Base-by-base conservation (phyloP, 148 eudicot genomes). In the Persicaria tinctoria region DNA sequence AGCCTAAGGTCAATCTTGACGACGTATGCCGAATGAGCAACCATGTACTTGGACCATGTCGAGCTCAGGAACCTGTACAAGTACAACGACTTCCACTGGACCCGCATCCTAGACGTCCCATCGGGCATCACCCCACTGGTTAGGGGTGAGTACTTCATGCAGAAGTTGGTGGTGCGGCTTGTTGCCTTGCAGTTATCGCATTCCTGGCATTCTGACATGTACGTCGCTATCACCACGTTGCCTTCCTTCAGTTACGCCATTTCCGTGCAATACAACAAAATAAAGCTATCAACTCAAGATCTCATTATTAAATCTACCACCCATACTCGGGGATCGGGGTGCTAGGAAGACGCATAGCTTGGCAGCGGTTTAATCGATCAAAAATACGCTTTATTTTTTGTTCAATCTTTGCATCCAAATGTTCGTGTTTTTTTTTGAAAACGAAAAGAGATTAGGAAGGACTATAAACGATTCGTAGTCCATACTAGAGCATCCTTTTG, bases 41-140 rank as follows among this genome's bases (percentile, higher is more conserved):
- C 88, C 0, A 74, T 78, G 78, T 85, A 87, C 27, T 87, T 85
- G 0, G 86, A 85, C 82, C 84, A 87, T 1, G 90, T 87, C 70
- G 90, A 83, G 75, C 82, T 81, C 17, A 83, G 60, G 38, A 60
- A 63, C 51, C 82, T 82, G 72, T 76, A 83, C 7, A 87, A 9
- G 72, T 76, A 83, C 7, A 87, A 9, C 5, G 18, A 53, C 75
- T 79, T 69, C 2, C 83, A 84, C 2, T 74, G 47, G 16, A 69
- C 74, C 0, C 64, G 70, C 82, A 85, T 73, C 64, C 87, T 82
- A 2, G 86, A 81, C 1, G 86, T 83, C 51, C 81, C 85, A 20
- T 85, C 90, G 0, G 76, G 79, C 87, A 83, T 76, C 16, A 83
- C 54, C 1, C 88, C 88, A 1, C 51, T 55, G 20, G 68, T 53